Base-by-base conservation (phyloP, 306 rosid genomes). In the Lathyrus tuberosus region DNA sequence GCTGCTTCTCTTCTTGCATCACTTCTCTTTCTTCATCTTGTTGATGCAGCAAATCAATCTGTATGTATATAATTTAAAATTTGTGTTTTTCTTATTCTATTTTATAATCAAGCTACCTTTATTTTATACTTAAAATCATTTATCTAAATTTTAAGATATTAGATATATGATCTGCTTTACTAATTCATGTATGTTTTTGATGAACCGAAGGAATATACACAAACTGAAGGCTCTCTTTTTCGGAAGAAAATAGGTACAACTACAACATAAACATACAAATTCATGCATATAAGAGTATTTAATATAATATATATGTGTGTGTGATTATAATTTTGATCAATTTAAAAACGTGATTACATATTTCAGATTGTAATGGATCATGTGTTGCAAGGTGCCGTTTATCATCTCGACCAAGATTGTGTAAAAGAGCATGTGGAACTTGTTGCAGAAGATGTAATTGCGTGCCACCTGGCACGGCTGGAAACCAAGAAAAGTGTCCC, bases 381-480 rank as follows among this genome's bases (percentile, higher is more conserved):
- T 89, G 96, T 60, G 41, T 18, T 0, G 81, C 75, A 1, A 82
- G 97, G 70, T 91, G 96, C 16, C 73, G 67, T 17, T 76, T 81
- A 62, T 81, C 94, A 13, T 89, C 91, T 1, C 75, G 96, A 77
- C 91, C 54, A 20, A 9, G 47, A 2, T 47, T 81, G 0, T 87
- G 96, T 67, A 42, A 79, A 17, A 79, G 92, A 72, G 89, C 90
- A 0, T 89, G 97, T 9, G 90, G 91, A 4, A 91, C 86, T 1
- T 91, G 96, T 67, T 89, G 96, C 2, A 41, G n/a, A 3, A 84
- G 90, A 8, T 87, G 96, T 60, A 70, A 65, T 20, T 89, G 97
- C 0, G 95, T 91, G 12, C 89, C 96, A 10, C 88, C 89, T 0
- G 94, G 89, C 65, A 89, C 95, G n/a, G 33, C 86, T 14, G 89